Evolutionary conservation across 441 rosid species (phyloP), one percentile per base, ranked within the genome.

Genomic region (Manihot esculenta): DNA sequence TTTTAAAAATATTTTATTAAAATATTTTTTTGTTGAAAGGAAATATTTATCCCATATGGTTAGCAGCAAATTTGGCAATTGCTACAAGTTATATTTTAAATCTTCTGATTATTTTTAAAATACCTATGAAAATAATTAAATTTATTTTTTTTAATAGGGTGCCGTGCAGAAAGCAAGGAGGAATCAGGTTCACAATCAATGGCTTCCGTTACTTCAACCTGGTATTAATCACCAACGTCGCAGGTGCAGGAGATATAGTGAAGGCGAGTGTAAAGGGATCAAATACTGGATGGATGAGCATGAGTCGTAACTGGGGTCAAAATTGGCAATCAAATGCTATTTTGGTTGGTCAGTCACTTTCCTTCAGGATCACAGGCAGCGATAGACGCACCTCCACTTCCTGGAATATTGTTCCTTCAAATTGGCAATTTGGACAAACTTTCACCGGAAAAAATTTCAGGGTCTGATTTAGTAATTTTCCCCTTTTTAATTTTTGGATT

Each of bases 281-380:
- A 0, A 76, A 42, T 38, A 85, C 83, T 0, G 85, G 79, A 14
- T 85, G 89, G 89, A 83, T 79, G 84, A 72, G 74, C 66, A 24
- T 81, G 85, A 83, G 82, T 77, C 72, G 87, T 5, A 85, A 85
- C 79, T 85, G 89, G 89, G 89, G 89, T 12, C 87, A 85, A 68
- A 83, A 85, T 63, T 85, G 89, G 89, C 89, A 83, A 41, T 78
- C 86, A 35, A 85, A 81, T 41, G 7, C 80, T 0, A 79, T 83
- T 59, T 51, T 85, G 71, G 83, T 77, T 59, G 87, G 85, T 17
- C 89, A 85, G 83, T 78, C 89, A 5, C 80, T 85, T 4, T 81
- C 85, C 11, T 85, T 85, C 64, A 69, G 89, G 76, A 84, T 85
- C 50, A 83, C 82, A 47, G 81, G 76, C 74, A 83, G 85, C 53